Evolutionary conservation across 169 alveolate species (phyloP).

Genomic region (Plasmodium billcollinsi): DNA sequence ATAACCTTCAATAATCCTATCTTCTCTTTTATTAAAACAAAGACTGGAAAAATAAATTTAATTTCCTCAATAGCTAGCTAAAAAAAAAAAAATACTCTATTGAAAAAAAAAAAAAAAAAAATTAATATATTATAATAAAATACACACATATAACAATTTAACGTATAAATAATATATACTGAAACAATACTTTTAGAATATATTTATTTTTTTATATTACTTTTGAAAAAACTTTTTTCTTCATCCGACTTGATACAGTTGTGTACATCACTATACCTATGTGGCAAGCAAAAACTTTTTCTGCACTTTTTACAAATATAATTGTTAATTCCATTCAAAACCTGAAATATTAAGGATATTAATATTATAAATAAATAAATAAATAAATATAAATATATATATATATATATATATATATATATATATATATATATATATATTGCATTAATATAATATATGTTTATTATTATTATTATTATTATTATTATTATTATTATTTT

Average conservation of each 20-base stretch:
- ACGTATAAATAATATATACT: background rate
- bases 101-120: conserved; percentile 27
- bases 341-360: conserved; percentile 12
- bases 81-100: conserved; percentile 50
- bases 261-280: conserved; percentile 29
- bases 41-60: too few relatives aligned
- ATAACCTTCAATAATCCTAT: too few relatives aligned
- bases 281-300: conserved; percentile 59
- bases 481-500: too few relatives aligned
- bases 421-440: background rate
- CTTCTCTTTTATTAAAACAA: too few relatives aligned
- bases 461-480: too few relatives aligned
- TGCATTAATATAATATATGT: background rate
- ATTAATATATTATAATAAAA: background rate
- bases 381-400: background rate
- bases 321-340: conserved; percentile 54
- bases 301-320: conserved; percentile 57
- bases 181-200: background rate
- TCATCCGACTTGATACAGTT: conserved; percentile 16
- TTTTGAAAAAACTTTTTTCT: conserved; percentile 38
- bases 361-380: background rate
- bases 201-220: background rate
- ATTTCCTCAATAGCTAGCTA: background rate
- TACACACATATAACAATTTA: background rate
- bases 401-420: background rate